Evolutionary conservation across 352 stramenopile genomes (phyloP).

Genomic region (Phytophthora foliorum): DNA sequence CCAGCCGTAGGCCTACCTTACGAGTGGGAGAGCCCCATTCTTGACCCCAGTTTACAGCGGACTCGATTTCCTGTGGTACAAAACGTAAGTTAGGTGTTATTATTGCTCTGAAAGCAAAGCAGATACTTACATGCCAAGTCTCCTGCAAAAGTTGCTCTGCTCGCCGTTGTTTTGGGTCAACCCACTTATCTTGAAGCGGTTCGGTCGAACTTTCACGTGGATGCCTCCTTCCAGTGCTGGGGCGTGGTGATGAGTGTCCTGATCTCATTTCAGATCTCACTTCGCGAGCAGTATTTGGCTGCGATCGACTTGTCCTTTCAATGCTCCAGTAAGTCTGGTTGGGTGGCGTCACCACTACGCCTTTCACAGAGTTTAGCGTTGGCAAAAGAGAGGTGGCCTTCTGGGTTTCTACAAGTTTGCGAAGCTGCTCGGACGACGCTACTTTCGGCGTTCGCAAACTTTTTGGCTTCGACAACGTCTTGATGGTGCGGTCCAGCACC

Average conservation of each 20-base stretch:
- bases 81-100: not conserved
- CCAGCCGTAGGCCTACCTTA: slow-evolving; percentile 1
- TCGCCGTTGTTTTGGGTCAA: slow-evolving; percentile 47
- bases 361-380: slow-evolving; percentile 15
- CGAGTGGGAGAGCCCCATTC: not conserved
- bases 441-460: slow-evolving; percentile 31
- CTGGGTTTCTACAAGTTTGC: slow-evolving; percentile 52
- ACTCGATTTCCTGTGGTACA: slow-evolving; percentile 35
- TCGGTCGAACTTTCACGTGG: slow-evolving; percentile 12
- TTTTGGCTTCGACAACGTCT: slow-evolving; percentile 49
- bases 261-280: slow-evolving; percentile 2
- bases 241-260: slow-evolving; percentile 1
- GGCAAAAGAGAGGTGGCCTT: slow-evolving; percentile 32
- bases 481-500: slow-evolving; percentile 61
- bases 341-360: slow-evolving; percentile 9
- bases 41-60: slow-evolving; percentile 28
- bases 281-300: slow-evolving; percentile 21
- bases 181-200: slow-evolving; percentile 24
- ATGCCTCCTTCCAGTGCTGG: slow-evolving; percentile 27
- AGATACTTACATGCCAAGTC: slow-evolving; percentile 40
- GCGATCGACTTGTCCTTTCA: slow-evolving; percentile 12
- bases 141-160: slow-evolving; percentile 46
- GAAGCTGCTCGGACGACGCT: slow-evolving; percentile 59
- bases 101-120: not conserved
- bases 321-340: slow-evolving; percentile 8